Conservation (phyloP, 139 green algal genomes). For the Astrephomene gubernaculifera region DNA sequence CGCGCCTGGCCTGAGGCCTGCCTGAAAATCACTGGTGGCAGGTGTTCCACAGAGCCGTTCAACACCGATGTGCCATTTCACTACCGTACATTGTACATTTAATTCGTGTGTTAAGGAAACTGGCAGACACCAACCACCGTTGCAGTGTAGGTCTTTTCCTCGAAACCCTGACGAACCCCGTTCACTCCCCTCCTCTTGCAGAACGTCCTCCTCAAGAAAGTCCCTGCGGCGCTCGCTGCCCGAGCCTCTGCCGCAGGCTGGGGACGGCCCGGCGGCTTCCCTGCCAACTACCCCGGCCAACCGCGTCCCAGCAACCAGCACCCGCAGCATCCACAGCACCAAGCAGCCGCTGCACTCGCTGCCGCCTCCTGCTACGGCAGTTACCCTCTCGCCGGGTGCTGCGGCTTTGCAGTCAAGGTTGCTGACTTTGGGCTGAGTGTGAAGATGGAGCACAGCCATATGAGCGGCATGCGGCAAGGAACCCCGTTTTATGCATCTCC, state of each 20-base stretch:
- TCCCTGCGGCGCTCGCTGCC: background rate
- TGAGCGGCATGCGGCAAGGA: constrained; percentile 52
- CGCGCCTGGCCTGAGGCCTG: too few relatives aligned
- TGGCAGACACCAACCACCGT: too few relatives aligned
- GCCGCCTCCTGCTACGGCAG: background rate
- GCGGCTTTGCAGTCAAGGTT: constrained; percentile 50
- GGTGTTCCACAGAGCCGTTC: too few relatives aligned
- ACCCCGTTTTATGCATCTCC: constrained; percentile 63
- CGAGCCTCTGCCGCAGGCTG: background rate
- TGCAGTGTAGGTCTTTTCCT: too few relatives aligned
- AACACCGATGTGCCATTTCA: too few relatives aligned
- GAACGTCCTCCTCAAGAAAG: constrained; percentile 43
- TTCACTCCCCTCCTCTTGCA: too few relatives aligned
- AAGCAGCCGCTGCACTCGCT: background rate
- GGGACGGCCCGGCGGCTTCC: background rate
- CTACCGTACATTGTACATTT: too few relatives aligned
- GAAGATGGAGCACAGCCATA: constrained; percentile 55
- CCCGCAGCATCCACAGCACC: background rate
- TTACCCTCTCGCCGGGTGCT: constrained; percentile 10
- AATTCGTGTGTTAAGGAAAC: too few relatives aligned
- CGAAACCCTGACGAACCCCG: too few relatives aligned
- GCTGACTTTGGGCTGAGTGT: constrained; percentile 65
- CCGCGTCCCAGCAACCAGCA: too few relatives aligned
- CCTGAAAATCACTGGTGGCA: too few relatives aligned
- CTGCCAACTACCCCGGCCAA: too few relatives aligned